Conservation (phyloP, 2,329 filamentous ascomycete genomes). For the Pyricularia sp. region DNA sequence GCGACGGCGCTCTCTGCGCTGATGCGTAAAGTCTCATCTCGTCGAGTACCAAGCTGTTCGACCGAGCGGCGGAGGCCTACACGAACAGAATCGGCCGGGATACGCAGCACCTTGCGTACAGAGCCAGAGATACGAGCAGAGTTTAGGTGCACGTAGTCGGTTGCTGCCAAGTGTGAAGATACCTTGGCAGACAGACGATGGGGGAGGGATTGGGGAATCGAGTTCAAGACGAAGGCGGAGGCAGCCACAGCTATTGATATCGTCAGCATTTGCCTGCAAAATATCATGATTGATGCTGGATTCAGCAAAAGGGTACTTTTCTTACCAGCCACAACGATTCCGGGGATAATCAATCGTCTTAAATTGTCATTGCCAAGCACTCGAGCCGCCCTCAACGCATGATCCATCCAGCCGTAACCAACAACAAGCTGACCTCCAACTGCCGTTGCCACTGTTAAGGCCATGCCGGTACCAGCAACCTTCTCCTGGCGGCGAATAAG, state of each 20-base stretch:
- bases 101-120: slow-evolving; percentile 79
- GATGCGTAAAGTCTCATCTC: slow-evolving; percentile 75
- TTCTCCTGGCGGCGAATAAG: slow-evolving; percentile 90
- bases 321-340: slow-evolving; percentile 70
- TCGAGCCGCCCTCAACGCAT: slow-evolving; percentile 70
- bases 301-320: slow-evolving; percentile 12
- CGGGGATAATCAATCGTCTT: slow-evolving; percentile 70
- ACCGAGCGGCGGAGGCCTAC: slow-evolving; percentile 76
- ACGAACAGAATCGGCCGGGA: slow-evolving; percentile 78
- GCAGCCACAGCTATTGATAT: slow-evolving; percentile 55
- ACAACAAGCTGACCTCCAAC: slow-evolving; percentile 75
- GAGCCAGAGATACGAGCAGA: slow-evolving; percentile 74
- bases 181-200: slow-evolving; percentile 80
- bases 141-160: slow-evolving; percentile 92
- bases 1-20: slow-evolving; percentile 79
- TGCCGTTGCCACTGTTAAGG: slow-evolving; percentile 81
- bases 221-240: slow-evolving; percentile 70
- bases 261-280: slow-evolving; percentile 7
- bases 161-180: slow-evolving; percentile 63
- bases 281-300: neutral
- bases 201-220: slow-evolving; percentile 83
- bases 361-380: slow-evolving; percentile 75
- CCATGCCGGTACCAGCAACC: slow-evolving; percentile 87
- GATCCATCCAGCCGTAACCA: slow-evolving; percentile 82
- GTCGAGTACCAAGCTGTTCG: slow-evolving; percentile 69